Evolutionary conservation across 148 eudicot species (phyloP), one percentile per base, ranked within the genome.

Genomic region (Camellia lanceoleosa): DNA sequence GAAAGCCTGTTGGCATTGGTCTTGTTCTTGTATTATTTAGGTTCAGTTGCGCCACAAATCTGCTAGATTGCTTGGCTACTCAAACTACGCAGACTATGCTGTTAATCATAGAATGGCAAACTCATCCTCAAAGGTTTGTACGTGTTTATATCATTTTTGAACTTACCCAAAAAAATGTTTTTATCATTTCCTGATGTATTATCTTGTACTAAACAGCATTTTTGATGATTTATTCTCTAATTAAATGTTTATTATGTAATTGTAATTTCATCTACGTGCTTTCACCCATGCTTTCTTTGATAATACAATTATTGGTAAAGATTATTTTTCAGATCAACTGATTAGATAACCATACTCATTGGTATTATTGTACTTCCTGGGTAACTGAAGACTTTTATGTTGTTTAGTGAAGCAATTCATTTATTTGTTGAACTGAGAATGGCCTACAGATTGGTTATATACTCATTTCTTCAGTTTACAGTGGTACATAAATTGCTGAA

Each of bases 31-130:
- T 72, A n/a, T 63, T 49, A 52, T 85, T 47, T 90, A 96, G 99
- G 91, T 96, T 64, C 85, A 91, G 70, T 84, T 89, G 81, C 95
- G 99, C 70, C 99, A 96, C 73, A 96, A 91, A 83, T 85, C 82
- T 89, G 92, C 99, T 73, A 87, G 97, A 78, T 83, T 96, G 87
- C 98, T 96, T 83, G 99, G 98, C 78, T 94, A 89, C 84, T 85
- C 91, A 52, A 94, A 90, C 79, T 96, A 89, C 84, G 97, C 99
- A 72, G 99, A 94, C 47, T 96, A 90, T 85, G 92, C 91, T 74
- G 83, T 86, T 78, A 77, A 85, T 80, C 80, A 75, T 78, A 88
- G 98, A 83, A 94, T 96, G 99, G 95, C 93, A 63, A 94, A 88
- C 76, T 88, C 87, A 58, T 92, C 97, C 42, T 82, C 94, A 49